A percentile compares a stretch with the other conserved stretches of the same genome.
phyloP scores from a whole-genome alignment of 169 alveolate species.

The Plasmodium fragile region DNA sequence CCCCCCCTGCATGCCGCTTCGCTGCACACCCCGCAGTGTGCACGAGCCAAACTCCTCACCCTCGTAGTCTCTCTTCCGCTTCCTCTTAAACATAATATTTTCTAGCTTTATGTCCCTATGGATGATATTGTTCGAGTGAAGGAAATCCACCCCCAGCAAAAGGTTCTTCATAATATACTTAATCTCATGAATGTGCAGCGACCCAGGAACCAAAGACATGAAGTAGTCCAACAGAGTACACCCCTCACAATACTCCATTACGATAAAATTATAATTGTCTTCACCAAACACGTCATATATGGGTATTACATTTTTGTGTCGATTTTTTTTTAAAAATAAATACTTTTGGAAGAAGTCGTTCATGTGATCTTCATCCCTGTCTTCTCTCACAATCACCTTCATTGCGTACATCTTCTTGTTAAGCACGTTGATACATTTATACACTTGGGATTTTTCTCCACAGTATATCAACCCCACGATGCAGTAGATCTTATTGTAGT shows the following conservation, averaged over 20 bases:
- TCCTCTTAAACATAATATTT: constrained; percentile 73
- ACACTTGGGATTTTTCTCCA: constrained; percentile 74
- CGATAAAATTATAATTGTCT: constrained; percentile 20
- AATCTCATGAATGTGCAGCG: constrained; percentile 56
- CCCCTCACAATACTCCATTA: constrained; percentile 71
- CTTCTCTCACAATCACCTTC: constrained; percentile 52
- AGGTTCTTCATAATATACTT: constrained; percentile 78
- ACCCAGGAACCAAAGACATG: constrained; percentile 75
- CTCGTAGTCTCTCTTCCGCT: constrained; percentile 15
- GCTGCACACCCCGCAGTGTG: not conserved
- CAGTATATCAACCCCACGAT: constrained; percentile 52
- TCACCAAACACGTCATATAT: constrained; percentile 53
- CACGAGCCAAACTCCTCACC: constrained; percentile 22
- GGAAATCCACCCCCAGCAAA: constrained; percentile 78
- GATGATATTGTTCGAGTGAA: constrained; percentile 79
- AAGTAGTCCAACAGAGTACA: constrained; percentile 56
- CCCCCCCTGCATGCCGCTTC: not conserved
- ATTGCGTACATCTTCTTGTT: constrained; percentile 55
- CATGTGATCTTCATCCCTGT: not conserved
- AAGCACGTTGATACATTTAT: constrained; percentile 44
- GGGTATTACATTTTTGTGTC: constrained; percentile 53
- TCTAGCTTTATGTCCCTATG: constrained; percentile 79
- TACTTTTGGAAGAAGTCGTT: constrained; percentile 20
- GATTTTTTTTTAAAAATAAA: constrained; percentile 36
- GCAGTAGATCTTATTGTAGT: constrained; percentile 8